Evolutionary conservation across 1,284 basidiomycete species (phyloP).

Genomic region (Xerocomus nothofagi): DNA sequence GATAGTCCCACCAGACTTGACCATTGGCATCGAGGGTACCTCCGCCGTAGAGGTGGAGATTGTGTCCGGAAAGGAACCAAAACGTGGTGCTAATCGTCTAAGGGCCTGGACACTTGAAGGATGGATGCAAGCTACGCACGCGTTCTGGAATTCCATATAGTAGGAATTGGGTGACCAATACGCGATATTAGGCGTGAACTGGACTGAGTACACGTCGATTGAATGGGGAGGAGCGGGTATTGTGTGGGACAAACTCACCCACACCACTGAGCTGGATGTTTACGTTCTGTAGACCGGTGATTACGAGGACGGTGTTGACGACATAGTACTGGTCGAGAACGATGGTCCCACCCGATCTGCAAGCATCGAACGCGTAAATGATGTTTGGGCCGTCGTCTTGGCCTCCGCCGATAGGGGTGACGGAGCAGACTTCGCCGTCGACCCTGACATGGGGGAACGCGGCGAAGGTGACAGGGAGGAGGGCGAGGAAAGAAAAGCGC

Average conservation of each 20-base stretch:
- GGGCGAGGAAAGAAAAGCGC: background rate
- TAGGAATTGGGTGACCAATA: conserved; percentile 46
- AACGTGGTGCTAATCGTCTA: conserved; percentile 41
- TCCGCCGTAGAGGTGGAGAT: conserved; percentile 45
- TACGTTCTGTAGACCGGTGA: conserved; percentile 40
- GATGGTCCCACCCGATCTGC: conserved; percentile 32
- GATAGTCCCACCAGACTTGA: conserved; percentile 42
- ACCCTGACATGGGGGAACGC: conserved; percentile 3
- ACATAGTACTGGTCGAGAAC: conserved; percentile 39
- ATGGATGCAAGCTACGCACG: conserved; percentile 25
- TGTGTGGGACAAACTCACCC: conserved; percentile 15
- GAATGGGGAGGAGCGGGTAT: background rate
- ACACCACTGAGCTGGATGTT: conserved; percentile 42
- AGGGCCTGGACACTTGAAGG: background rate
- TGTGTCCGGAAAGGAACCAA: conserved; percentile 48
- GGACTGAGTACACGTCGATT: conserved; percentile 19
- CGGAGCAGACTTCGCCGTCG: conserved; percentile 26
- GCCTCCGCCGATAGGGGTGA: conserved; percentile 36
- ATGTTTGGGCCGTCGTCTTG: conserved; percentile 34
- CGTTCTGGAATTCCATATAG: conserved; percentile 43
- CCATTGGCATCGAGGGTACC: conserved; percentile 43
- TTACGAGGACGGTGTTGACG: conserved; percentile 44
- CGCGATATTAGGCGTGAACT: conserved; percentile 45
- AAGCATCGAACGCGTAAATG: conserved; percentile 31
- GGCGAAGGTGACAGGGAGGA: conserved; percentile 2